A percentile compares a stretch with the other conserved stretches of the same genome.
Evolutionary conservation across 1,284 basidiomycete species (phyloP).

Genomic region (Kalmanozyma brasiliensis): DNA sequence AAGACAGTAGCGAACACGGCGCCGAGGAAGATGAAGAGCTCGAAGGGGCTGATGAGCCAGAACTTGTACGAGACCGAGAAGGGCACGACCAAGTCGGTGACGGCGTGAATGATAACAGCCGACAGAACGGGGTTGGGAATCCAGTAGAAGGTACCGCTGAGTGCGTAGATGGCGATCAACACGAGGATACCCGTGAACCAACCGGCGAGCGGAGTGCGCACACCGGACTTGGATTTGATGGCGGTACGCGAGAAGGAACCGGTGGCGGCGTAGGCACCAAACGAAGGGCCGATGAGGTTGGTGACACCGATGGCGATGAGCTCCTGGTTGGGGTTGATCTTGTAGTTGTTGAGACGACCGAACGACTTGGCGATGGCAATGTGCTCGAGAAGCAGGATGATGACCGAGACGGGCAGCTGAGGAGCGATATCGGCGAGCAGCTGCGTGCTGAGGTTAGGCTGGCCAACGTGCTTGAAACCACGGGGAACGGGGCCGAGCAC

Average conservation of each 20-base stretch:
- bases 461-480: conserved; percentile 75
- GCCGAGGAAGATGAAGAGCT: conserved; percentile 88
- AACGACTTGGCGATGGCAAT: conserved; percentile 94
- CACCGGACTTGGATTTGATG: conserved; percentile 93
- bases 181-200: conserved; percentile 87
- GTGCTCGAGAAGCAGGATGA: conserved; percentile 94
- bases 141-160: conserved; percentile 70
- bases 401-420: conserved; percentile 89
- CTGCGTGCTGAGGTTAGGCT: conserved; percentile 75
- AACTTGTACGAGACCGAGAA: conserved; percentile 88
- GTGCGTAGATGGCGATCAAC: conserved; percentile 90
- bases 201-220: conserved; percentile 91
- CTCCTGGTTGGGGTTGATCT: conserved; percentile 97
- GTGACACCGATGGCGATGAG: conserved; percentile 97
- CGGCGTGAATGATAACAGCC: conserved; percentile 90
- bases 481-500: conserved; percentile 79
- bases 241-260: conserved; percentile 98
- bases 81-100: conserved; percentile 88
- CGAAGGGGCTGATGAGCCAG: conserved; percentile 93
- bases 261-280: conserved; percentile 93
- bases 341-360: conserved; percentile 94
- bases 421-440: conserved; percentile 79
- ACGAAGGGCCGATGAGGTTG: conserved; percentile 74
- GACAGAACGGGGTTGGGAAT: conserved; percentile 76
- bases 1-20: conserved; percentile 83